These are phyloP conservation scores for Xylaria longipes DNA, from an alignment of 495 filamentous ascomycete genomes.

Conservation along the genomic window DNA sequence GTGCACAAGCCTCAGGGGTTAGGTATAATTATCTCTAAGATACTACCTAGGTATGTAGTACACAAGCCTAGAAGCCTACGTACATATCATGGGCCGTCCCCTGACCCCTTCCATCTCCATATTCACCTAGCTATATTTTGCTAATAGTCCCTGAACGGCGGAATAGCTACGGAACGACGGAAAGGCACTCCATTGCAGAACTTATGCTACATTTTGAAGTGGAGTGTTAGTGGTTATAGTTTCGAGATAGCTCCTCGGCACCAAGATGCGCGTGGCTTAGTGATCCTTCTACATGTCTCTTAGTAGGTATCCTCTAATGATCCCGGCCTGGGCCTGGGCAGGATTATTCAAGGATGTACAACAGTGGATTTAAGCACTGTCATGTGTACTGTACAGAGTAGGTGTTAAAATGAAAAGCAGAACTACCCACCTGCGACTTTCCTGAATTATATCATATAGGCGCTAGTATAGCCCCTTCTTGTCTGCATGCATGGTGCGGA, in stretches of 20 bases:
- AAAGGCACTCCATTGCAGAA: neutral
- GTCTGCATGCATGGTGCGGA: slow-evolving; percentile 25
- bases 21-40: neutral
- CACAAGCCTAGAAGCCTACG: neutral
- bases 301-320: slow-evolving; percentile 5
- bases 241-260: slow-evolving; percentile 10
- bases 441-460: slow-evolving; percentile 1
- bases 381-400: too few species aligned
- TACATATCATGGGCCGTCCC: slow-evolving; percentile 13
- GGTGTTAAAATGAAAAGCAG: slow-evolving; percentile 11
- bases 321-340: neutral
- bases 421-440: slow-evolving; percentile 18
- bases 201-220: neutral
- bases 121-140: neutral
- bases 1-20: slow-evolving; percentile 12
- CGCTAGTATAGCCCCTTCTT: slow-evolving; percentile 26
- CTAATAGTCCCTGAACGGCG: neutral
- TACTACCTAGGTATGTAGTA: too few species aligned
- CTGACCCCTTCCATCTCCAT: slow-evolving; percentile 7
- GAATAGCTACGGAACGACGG: slow-evolving; percentile 5
- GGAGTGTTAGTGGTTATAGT: slow-evolving; percentile 17
- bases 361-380: slow-evolving; percentile 22
- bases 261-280: slow-evolving; percentile 19
- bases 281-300: neutral
- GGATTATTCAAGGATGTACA: slow-evolving; percentile 25